Conservation (phyloP, 306 rosid species). For the Glycyrrhiza uralensis region DNA sequence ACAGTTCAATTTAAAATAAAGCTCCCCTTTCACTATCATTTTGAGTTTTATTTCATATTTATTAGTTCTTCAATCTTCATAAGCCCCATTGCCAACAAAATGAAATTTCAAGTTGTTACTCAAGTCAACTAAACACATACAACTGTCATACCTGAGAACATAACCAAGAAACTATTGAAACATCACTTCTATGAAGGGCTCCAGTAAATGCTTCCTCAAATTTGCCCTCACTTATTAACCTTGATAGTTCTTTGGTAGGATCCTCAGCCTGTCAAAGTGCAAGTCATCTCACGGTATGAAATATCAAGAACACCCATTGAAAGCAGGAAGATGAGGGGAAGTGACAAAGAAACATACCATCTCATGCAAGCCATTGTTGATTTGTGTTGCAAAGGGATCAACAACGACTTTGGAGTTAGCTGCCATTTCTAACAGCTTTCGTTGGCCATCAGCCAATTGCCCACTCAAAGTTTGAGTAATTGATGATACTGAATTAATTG, state of each 20-base stretch:
- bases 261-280: slow-evolving; percentile 48
- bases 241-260: slow-evolving; percentile 65
- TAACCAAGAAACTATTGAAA: slow-evolving; percentile 69
- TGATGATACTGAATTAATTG: slow-evolving; percentile 67
- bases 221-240: slow-evolving; percentile 54
- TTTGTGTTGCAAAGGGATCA: slow-evolving; percentile 47
- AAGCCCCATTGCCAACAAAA: slow-evolving; percentile 10
- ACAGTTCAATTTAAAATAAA: background rate
- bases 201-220: slow-evolving; percentile 67
- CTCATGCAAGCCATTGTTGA: slow-evolving; percentile 61
- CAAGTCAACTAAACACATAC: background rate
- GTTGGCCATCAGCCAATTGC: slow-evolving; percentile 63
- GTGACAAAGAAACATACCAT: slow-evolving; percentile 39
- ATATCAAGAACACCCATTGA: background rate
- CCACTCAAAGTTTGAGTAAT: slow-evolving; percentile 64
- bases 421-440: slow-evolving; percentile 50
- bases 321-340: slow-evolving; percentile 8
- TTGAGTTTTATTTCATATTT: background rate
- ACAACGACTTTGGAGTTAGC: slow-evolving; percentile 43
- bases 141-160: slow-evolving; percentile 63
- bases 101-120: background rate
- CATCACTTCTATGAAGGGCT: slow-evolving; percentile 63
- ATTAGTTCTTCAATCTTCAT: background rate
- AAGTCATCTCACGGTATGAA: slow-evolving; percentile 8
- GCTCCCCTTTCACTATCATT: background rate